These are phyloP conservation scores for Leavenworthia alabamica DNA, from an alignment of 345 rosid genomes.

Conservation along the genomic window DNA sequence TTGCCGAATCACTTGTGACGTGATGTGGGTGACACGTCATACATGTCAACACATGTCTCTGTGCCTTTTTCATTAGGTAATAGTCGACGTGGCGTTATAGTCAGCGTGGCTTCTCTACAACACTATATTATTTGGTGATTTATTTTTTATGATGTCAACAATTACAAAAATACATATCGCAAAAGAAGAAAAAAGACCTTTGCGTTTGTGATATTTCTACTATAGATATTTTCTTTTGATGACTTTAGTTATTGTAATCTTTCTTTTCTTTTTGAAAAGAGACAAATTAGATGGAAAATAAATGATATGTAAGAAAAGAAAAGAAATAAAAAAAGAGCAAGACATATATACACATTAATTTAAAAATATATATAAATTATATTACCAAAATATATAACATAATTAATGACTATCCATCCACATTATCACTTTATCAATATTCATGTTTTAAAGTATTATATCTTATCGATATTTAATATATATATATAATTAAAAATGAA, in stretches of 20 bases:
- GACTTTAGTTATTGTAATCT: neutral
- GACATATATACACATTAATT: neutral
- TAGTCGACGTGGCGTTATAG: constrained; percentile 7
- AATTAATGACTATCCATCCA: neutral
- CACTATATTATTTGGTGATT: neutral
- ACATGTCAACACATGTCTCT: neutral
- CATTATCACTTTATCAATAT: too few relatives aligned
- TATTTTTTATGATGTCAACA: neutral
- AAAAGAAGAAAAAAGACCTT: neutral
- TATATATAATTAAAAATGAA: too few relatives aligned
- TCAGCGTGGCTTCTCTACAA: neutral
- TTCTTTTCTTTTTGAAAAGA: neutral
- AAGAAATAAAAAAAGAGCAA: too few relatives aligned
- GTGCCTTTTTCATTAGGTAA: neutral
- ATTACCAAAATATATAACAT: neutral
- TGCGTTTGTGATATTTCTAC: neutral
- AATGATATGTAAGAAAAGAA: neutral
- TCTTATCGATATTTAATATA: too few relatives aligned
- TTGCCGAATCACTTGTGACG: constrained; percentile 7
- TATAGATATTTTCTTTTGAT: neutral
- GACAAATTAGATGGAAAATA: neutral
- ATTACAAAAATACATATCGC: neutral
- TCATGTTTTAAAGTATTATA: too few relatives aligned
- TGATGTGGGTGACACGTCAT: constrained; percentile 10
- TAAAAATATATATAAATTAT: too few relatives aligned